Evolutionary conservation across 2,329 filamentous ascomycete genomes (phyloP).

Genomic region (Ustilaginoidea virens): DNA sequence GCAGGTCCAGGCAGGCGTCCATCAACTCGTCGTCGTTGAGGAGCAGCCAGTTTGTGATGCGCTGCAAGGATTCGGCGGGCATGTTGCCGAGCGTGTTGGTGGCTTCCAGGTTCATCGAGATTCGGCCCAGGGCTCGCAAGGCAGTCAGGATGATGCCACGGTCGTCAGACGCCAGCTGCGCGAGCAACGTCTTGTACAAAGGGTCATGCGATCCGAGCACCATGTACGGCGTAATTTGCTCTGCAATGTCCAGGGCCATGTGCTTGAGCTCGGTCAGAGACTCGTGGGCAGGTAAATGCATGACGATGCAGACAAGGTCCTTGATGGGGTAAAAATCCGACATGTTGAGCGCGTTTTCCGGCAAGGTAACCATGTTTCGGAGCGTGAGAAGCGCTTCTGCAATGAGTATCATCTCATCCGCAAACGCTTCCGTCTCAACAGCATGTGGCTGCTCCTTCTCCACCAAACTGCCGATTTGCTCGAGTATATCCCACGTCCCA

Average conservation of each 20-base stretch:
- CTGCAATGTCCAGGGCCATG: constrained; percentile 79
- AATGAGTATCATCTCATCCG: constrained; percentile 57
- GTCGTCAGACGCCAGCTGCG: constrained; percentile 52
- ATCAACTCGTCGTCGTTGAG: constrained; percentile 83
- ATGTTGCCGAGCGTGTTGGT: constrained; percentile 64
- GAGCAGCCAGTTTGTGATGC: constrained; percentile 57
- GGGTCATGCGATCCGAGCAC: constrained; percentile 56
- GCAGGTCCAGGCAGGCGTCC: constrained; percentile 78
- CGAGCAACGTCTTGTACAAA: constrained; percentile 60
- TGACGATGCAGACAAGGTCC: constrained; percentile 68
- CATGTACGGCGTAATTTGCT: constrained; percentile 76
- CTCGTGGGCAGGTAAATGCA: constrained; percentile 61
- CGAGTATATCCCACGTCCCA: constrained; percentile 40
- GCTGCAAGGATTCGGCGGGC: constrained; percentile 47
- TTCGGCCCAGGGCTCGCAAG: constrained; percentile 67
- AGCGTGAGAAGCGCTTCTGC: constrained; percentile 80
- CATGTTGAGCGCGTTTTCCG: constrained; percentile 75
- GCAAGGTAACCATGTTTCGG: constrained; percentile 89
- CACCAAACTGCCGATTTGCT: constrained; percentile 51
- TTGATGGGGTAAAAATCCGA: constrained; percentile 59
- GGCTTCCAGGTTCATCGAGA: constrained; percentile 73
- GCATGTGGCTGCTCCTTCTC: constrained; percentile 48
- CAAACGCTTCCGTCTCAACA: constrained; percentile 56
- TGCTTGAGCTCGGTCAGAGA: constrained; percentile 74
- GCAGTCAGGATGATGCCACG: constrained; percentile 69